Evolutionary conservation across 805 yeast species (phyloP), one percentile per base, ranked within the genome.

Genomic region (Pichia nanzhaoensis): DNA sequence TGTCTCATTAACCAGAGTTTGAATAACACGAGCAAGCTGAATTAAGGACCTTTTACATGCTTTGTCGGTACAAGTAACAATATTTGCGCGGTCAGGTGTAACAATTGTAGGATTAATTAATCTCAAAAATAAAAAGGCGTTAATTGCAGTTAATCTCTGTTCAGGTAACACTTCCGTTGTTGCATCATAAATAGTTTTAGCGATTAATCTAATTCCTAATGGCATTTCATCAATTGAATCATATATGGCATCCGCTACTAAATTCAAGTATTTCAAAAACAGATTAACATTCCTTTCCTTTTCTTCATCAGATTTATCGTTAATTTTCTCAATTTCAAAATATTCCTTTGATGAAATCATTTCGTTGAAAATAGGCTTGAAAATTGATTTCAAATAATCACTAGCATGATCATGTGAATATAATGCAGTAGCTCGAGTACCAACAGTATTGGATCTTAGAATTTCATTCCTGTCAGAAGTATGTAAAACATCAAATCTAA

Each of bases 91-190:
- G 46, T 86, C 95, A 0, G 97, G 97, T 30, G 88, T 80, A 13
- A 90, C 90, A 54, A 90, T 80, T 0, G 95, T 95, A 12, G 98
- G 97, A 59, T 95, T 84, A 49, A 84, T 73, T 50, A 83, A 78
- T 46, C 95, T 67, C 53, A 91, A 68, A 56, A 91, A 90, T 44
- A 91, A 69, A 59, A 85, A 91, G 0, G 95, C 89, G 0, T 96
- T 95, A 22, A 88, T 83, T 1, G 95, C 88, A 34, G 80, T 70
- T 33, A 75, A 69, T 37, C 82, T 74, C 34, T 82, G 83, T 34
- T 76, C 80, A 0, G 84, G 85, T 53, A 83, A 83, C 52, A 77
- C 78, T n/a, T 65, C 63, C 24, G 72, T 65, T 43, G 86, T 79
- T 45, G 81, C 68, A 34, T 66, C 59, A 63, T 73, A 71, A 48